A percentile compares a stretch with the other conserved stretches of the same genome.
These are phyloP conservation scores for Diplocarpon rosae DNA, from an alignment of 2,329 filamentous ascomycete genomes.

Conservation along the genomic window DNA sequence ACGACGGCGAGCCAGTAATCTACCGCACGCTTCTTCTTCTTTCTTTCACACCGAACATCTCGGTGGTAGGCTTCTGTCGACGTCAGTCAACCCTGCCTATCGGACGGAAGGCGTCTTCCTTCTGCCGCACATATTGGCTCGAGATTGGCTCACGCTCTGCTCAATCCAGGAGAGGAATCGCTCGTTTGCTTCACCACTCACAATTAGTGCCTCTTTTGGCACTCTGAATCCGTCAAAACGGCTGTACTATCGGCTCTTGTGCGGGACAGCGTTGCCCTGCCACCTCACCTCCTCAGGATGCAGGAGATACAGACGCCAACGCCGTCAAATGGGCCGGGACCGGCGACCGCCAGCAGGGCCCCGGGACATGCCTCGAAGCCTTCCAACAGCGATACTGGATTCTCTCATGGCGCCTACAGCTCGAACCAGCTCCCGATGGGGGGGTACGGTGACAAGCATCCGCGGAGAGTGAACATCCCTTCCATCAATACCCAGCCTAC, in stretches of 20 bases:
- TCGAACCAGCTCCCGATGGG: constrained; percentile 63
- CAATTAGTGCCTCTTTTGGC: constrained; percentile 26
- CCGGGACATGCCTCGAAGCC: constrained; percentile 67
- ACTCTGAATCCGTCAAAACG: constrained; percentile 60
- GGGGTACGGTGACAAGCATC: constrained; percentile 79
- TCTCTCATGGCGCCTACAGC: constrained; percentile 85
- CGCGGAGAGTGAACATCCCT: constrained; percentile 75
- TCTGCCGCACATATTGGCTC: background rate
- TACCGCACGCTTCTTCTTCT: constrained; percentile 14
- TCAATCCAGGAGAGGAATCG: constrained; percentile 4
- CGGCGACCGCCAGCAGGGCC: constrained; percentile 48
- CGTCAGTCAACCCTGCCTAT: no score
- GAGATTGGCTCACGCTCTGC: constrained; percentile 1
- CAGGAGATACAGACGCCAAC: constrained; percentile 67
- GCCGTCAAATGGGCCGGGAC: constrained; percentile 45
- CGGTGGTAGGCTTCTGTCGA: background rate
- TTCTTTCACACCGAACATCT: constrained; percentile 18
- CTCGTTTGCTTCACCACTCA: constrained; percentile 9
- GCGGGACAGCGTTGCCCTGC: constrained; percentile 75
- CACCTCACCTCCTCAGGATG: constrained; percentile 82
- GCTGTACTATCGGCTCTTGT: constrained; percentile 65
- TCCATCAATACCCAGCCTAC: constrained; percentile 80
- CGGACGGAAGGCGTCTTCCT: no score
- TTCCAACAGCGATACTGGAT: constrained; percentile 74
- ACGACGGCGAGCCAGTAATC: constrained; percentile 13